Conservation (phyloP, 768 basidiomycete genomes). For the Chlorophyllum brunneum region DNA sequence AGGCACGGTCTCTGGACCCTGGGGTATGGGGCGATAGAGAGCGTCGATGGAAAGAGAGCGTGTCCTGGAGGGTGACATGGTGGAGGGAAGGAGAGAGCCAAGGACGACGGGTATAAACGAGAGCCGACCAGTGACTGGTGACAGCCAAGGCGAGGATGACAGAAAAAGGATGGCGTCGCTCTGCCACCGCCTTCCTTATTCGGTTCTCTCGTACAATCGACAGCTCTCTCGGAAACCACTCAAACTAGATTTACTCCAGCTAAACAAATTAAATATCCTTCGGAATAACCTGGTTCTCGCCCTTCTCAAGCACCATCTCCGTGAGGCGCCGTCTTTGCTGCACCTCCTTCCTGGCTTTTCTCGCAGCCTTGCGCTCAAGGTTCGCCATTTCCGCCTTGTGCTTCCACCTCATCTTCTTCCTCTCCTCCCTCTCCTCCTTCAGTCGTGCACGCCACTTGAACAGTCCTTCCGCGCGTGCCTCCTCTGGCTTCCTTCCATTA, state of each 20-base stretch:
- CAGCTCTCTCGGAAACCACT: neutral
- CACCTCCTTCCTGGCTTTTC: constrained; percentile 47
- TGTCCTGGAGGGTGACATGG: constrained; percentile 2
- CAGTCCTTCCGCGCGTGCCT: constrained; percentile 69
- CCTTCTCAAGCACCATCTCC: constrained; percentile 47
- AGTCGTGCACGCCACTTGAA: constrained; percentile 69
- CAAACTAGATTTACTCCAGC: neutral
- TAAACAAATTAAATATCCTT: constrained; percentile 17
- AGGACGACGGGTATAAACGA: neutral
- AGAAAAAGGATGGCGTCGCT: neutral
- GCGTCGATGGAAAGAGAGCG: constrained; percentile 16
- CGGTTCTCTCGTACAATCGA: neutral
- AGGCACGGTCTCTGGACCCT: constrained; percentile 11
- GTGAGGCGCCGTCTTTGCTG: constrained; percentile 54
- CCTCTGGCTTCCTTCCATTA: constrained; percentile 55
- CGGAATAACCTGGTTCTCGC: constrained; percentile 60
- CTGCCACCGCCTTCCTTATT: neutral
- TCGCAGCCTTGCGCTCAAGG: constrained; percentile 52
- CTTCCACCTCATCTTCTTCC: constrained; percentile 58
- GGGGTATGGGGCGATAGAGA: constrained; percentile 19
- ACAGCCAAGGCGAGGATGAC: neutral
- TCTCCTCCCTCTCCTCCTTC: constrained; percentile 52
- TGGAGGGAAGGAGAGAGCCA: neutral
- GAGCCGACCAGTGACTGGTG: neutral
- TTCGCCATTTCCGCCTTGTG: constrained; percentile 44